These are phyloP conservation scores for Colletotrichum caudatum DNA, from an alignment of 2,329 filamentous ascomycete species.

Conservation along the genomic window DNA sequence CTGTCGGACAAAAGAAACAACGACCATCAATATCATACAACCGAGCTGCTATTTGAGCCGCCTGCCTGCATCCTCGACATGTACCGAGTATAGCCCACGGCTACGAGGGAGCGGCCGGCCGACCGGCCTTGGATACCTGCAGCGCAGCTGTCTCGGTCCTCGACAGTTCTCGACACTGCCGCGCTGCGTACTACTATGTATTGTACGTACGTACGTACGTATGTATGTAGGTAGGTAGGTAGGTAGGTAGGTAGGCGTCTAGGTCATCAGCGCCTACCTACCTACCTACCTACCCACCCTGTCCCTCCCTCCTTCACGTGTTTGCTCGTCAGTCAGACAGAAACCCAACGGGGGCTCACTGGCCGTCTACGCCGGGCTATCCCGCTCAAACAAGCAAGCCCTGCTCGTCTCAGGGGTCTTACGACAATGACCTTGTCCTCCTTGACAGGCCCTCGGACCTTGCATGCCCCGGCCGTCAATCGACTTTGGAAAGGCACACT, in stretches of 20 bases:
- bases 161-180: too few species aligned
- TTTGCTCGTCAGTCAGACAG: slow-evolving; percentile 21
- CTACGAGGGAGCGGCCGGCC: too few species aligned
- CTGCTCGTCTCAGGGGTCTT: slow-evolving; percentile 28
- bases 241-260: background rate
- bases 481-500: slow-evolving; percentile 8
- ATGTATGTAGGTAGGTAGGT: too few species aligned
- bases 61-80: background rate
- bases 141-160: too few species aligned
- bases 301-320: slow-evolving; percentile 34
- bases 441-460: slow-evolving; percentile 20
- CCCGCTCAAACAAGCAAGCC: slow-evolving; percentile 29
- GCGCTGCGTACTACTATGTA: too few species aligned
- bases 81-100: too few species aligned
- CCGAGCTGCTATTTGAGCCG: background rate
- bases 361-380: slow-evolving; percentile 9
- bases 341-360: background rate
- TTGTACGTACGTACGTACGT: too few species aligned
- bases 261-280: too few species aligned
- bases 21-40: background rate
- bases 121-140: too few species aligned
- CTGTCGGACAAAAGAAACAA: background rate
- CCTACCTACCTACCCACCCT: slow-evolving; percentile 15
- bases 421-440: slow-evolving; percentile 21
- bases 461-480: slow-evolving; percentile 24